These are phyloP conservation scores for Fraxinus latifolia DNA, from an alignment of 305 asterid genomes.

Conservation along the genomic window DNA sequence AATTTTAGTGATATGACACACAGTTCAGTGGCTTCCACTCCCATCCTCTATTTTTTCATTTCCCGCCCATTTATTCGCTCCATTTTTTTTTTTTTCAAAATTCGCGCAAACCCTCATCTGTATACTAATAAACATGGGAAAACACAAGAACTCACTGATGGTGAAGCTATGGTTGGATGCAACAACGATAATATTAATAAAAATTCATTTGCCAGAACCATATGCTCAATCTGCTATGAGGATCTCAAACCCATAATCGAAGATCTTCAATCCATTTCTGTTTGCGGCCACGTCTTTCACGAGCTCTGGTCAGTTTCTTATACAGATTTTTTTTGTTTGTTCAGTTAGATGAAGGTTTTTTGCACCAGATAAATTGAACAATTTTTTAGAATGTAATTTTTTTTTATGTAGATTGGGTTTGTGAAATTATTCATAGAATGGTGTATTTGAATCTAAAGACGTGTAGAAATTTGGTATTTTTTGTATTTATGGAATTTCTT, in stretches of 20 bases:
- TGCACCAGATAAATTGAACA: not conserved
- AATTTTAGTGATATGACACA: no score
- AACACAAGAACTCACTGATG: not conserved
- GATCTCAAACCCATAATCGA: conserved; percentile 82
- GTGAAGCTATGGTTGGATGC: conserved; percentile 37
- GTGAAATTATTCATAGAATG: not conserved
- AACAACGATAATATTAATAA: conserved; percentile 16
- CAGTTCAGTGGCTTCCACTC: not conserved
- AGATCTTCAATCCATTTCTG: conserved; percentile 79
- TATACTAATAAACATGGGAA: not conserved
- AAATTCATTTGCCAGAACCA: conserved; percentile 59
- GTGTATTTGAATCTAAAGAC: not conserved
- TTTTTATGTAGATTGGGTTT: not conserved
- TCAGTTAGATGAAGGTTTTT: not conserved
- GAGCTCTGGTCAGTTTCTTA: conserved; percentile 66
- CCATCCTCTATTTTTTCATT: not conserved
- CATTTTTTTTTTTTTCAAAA: conserved; percentile 4
- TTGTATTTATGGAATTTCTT: not conserved
- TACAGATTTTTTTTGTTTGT: not conserved
- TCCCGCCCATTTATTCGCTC: conserved; percentile 25
- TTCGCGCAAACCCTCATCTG: conserved; percentile 4
- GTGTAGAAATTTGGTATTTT: not conserved
- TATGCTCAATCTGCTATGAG: conserved; percentile 91
- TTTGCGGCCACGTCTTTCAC: conserved; percentile 96
- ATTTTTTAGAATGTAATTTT: not conserved